Base-by-base conservation (phyloP, 2,329 filamentous ascomycete species). In the Fusarium sp. region DNA sequence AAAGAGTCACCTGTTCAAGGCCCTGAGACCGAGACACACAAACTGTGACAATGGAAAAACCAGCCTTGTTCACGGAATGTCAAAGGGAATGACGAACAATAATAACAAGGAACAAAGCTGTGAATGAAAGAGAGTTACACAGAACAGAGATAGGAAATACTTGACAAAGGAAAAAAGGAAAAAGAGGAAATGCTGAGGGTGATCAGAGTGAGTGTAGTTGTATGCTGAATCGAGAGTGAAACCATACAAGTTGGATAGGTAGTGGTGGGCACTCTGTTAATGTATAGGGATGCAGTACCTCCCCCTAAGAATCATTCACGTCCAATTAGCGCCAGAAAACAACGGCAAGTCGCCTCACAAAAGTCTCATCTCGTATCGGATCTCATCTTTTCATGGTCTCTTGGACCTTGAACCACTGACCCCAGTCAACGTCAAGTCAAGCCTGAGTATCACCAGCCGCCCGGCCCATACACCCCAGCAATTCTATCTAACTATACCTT, bases 401-500 rank as follows among this genome's bases (percentile, higher is more conserved):
- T 48, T 48, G 37, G 31, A 42, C 33, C 41, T 41, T 64, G 44
- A 46, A 52, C 28, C 48, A 47, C 33, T 33, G 54, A 13, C 29
- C 48, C 39, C 49, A 16, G 10, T 31, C 56, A 35, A 38, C 53
- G 47, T 61, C 59, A 67, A 74, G 63, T 69, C 66, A 58, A 58
- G 53, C 57, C 53, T 29, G 35, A 57, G 72, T 74, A 70, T 74
- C 72, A 69, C 65, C 57, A 74, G 55, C 70, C 72, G 72, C 72
- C 71, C 72, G 53, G 63, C 55, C 28, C 61, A 64, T 63, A 63
- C 49, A 61, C 42, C 41, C 53, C 35, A 46, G 44, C 29, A 46
- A 42, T 33, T 44, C 26, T 33, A 33, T 31, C 29, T 33, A 33
- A 13, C 29, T 33, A 33, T 33, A 33, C 31, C 31, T 33, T 35